Evolutionary conservation across 2,329 filamentous ascomycete genomes (phyloP), one percentile per base, ranked within the genome.

Genomic region (Teratosphaeria viscida): DNA sequence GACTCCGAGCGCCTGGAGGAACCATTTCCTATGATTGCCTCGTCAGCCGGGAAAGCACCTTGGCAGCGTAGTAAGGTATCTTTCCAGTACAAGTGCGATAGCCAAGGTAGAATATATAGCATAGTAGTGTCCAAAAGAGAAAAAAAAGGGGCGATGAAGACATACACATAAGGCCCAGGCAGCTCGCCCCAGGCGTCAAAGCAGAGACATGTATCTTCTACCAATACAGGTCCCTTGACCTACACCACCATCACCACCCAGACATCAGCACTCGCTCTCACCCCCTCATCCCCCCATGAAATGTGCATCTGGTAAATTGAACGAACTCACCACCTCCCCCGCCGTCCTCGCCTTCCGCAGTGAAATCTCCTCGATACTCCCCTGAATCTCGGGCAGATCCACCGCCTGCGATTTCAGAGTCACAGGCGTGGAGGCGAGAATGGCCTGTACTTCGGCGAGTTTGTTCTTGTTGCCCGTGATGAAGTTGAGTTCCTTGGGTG

Each of bases 381-480:
- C 94, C 76, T 99, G 94, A 55, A 97, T 85, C 77, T 99, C 94
- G 35, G 88, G 82, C 23, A 97, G 78, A 70, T 97, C 91, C 34
- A 96, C 75, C 39, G 83, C 79, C 73, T 89, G 84, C 75, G 81
- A 92, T 59, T 83, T 81, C 52, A 99, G 81, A 63, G 86, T 79
- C 65, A 96, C 87, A 10, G 70, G 65, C 60, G 82, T 83, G 8
- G 83, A 79, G 67, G 87, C 85, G 2, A 99, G 82, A 67, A 99
- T 96, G 19, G 88, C 87, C 74, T 89, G 85, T 65, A 96, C 91
- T 78, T 99, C 94, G 60, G 81, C 78, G 59, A 99, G 82, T 78
- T 99, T 99, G 79, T 96, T 95, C 70, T 87, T 85, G 77, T 99
- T 99, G 75, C 92, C 89, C 1, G 92, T 97, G 72, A 99, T 95